These are phyloP conservation scores for Colletotrichum costaricense DNA, from an alignment of 2,329 filamentous ascomycete genomes.

Conservation along the genomic window DNA sequence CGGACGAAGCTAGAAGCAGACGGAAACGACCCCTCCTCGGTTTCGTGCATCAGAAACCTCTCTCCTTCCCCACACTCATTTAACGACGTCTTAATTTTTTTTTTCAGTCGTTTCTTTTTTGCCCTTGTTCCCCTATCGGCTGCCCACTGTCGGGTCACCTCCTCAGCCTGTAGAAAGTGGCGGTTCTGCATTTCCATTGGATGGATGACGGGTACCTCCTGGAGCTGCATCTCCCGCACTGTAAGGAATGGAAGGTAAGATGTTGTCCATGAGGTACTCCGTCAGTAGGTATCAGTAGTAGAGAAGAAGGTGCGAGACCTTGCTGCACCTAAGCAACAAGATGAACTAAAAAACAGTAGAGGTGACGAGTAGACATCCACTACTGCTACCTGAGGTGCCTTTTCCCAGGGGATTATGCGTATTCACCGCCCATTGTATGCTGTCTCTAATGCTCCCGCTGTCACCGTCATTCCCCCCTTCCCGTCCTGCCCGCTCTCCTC, in stretches of 20 bases:
- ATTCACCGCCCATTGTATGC: not conserved
- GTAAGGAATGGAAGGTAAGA: not conserved
- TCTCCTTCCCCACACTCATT: conserved; percentile 36
- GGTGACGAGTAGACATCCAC: not conserved
- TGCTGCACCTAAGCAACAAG: not conserved
- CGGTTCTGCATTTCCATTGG: not conserved
- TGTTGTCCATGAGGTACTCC: too few relatives aligned
- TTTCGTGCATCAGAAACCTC: conserved; percentile 22
- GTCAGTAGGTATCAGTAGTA: not conserved
- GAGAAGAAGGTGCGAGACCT: not conserved
- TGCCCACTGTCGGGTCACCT: not conserved
- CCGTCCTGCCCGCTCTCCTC: too few relatives aligned
- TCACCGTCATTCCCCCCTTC: not conserved
- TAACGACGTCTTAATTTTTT: conserved; percentile 8
- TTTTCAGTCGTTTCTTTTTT: not conserved
- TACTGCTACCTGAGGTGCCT: not conserved
- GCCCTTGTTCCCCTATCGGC: not conserved
- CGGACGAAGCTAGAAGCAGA: conserved; percentile 17
- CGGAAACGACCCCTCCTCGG: conserved; percentile 30
- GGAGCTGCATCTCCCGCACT: not conserved
- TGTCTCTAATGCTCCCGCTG: not conserved
- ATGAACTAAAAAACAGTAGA: not conserved
- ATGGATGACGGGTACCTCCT: not conserved
- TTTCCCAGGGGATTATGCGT: not conserved
- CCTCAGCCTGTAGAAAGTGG: not conserved